Percentiles rank a stretch among this genome's conserved stretches.
Conservation (phyloP, 2,329 filamentous ascomycete species). For the Huntiella omanensis region DNA sequence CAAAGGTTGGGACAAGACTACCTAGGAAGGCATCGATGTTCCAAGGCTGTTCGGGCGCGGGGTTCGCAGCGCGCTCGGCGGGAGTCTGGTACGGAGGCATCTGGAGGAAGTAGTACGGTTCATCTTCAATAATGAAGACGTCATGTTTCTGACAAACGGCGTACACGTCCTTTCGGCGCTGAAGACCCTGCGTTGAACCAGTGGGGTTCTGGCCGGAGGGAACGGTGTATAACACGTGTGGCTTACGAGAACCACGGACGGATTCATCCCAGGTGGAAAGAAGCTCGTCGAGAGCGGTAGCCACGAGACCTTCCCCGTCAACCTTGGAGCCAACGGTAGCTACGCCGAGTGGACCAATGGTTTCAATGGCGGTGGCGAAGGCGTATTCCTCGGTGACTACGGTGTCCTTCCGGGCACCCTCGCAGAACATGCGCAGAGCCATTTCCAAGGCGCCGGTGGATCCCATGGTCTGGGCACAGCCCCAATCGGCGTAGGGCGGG, state of each 20-base stretch:
- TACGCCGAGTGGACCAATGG: slow-evolving; percentile 33
- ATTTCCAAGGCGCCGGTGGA: slow-evolving; percentile 77
- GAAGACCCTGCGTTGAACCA: slow-evolving; percentile 55
- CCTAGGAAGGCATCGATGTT: slow-evolving; percentile 53
- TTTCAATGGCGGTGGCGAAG: slow-evolving; percentile 55
- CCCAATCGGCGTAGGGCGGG: slow-evolving; percentile 83
- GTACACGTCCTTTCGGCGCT: slow-evolving; percentile 56
- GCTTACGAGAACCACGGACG: slow-evolving; percentile 27
- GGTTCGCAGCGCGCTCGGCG: slow-evolving; percentile 40
- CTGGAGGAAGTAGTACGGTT: slow-evolving; percentile 88
- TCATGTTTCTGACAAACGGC: slow-evolving; percentile 66
- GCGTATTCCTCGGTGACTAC: slow-evolving; percentile 82
- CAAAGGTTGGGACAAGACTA: slow-evolving; percentile 34
- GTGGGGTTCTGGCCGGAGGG: slow-evolving; percentile 81
- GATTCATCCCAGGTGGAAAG: slow-evolving; percentile 30
- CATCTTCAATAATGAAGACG: slow-evolving; percentile 74
- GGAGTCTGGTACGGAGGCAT: slow-evolving; percentile 53
- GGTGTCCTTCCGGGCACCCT: slow-evolving; percentile 49
- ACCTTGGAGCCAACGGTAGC: slow-evolving; percentile 30
- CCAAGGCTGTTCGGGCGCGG: slow-evolving; percentile 30
- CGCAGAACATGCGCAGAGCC: slow-evolving; percentile 62
- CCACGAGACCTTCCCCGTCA: slow-evolving; percentile 34
- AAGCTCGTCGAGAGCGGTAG: slow-evolving; percentile 31
- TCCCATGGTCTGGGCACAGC: slow-evolving; percentile 63
- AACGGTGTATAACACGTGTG: slow-evolving; percentile 39